These are phyloP conservation scores for Thelonectria discophora DNA, from an alignment of 2,329 filamentous ascomycete genomes.

Conservation along the genomic window DNA sequence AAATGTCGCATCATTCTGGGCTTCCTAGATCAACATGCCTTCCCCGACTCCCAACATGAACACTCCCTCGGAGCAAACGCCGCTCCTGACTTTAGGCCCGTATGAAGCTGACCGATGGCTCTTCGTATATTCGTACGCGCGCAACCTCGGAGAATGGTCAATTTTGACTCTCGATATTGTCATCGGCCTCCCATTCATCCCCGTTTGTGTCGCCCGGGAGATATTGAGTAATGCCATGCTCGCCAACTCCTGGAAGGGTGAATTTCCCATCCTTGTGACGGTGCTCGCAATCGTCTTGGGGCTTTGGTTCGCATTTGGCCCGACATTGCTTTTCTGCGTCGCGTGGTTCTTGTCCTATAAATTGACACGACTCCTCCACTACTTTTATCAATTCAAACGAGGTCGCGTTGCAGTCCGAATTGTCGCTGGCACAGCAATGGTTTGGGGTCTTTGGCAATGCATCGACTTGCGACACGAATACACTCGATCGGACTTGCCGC, in stretches of 20 bases:
- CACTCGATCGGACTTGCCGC: background rate
- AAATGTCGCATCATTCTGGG: no score
- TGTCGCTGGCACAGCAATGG: background rate
- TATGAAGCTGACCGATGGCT: background rate
- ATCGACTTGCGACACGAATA: background rate
- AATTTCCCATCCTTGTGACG: background rate
- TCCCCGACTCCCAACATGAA: background rate
- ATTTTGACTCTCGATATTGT: background rate
- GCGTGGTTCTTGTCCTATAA: background rate
- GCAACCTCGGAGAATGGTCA: background rate
- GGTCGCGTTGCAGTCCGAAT: background rate
- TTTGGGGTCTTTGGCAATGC: background rate
- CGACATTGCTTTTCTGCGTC: background rate
- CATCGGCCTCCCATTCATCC: background rate
- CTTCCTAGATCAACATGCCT: background rate
- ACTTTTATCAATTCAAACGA: background rate
- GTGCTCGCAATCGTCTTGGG: background rate
- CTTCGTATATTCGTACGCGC: background rate
- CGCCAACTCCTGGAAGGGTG: background rate
- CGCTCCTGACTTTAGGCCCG: background rate
- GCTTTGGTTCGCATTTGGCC: background rate
- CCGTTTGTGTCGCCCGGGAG: background rate
- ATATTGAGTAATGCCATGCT: background rate
- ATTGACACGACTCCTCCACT: background rate
- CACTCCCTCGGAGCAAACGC: background rate